Evolutionary conservation across 2,329 filamentous ascomycete species (phyloP), one percentile per base, ranked within the genome.

Genomic region (Colletotrichum noveboracense): DNA sequence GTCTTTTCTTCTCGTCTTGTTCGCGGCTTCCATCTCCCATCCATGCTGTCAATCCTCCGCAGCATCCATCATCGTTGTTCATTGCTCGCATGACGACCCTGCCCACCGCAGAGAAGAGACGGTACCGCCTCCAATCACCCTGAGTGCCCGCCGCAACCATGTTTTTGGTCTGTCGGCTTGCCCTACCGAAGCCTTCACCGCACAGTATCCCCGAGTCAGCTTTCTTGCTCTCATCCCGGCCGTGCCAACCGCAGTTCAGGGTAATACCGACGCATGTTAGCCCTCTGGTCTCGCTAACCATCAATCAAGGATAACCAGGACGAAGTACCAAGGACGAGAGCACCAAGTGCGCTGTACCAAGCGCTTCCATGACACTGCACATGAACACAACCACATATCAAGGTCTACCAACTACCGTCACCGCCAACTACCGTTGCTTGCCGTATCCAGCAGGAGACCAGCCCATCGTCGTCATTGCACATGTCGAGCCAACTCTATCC

Each of bases 1-100:
- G 56, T 73, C 70, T 73, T 55, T 73, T 73, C 62, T 75, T 75
- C 43, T 48, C 69, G 55, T 73, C 73, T 48, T 72, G 69, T 75
- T 64, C 69, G 34, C 62, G 62, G 62, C 32, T 64, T 73, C 32
- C 26, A 12, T 16, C 26, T 38, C 38, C 38, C 55, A 64, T 68
- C 73, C 69, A 74, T 70, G 73, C 32, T 48, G 32, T 66, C 38
- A 32, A 34, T 68, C 48, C 28, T 74, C 60, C 48, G 28, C 66
- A 70, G 26, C 60, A 66, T 58, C 60, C 71, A 43, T 66, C 32
- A 64, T 75, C 38, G 61, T 55, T 71, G 68, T 24, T 75, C 38
- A 38, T 36, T 66, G 68, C 32, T 60, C 66, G 65, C 67, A 71
- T 28, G 36, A 55, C 30, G 30, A 55, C 30, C 36, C 36, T 32